Percentiles rank a stretch among this genome's conserved stretches.
phyloP scores from a whole-genome alignment of 2,329 filamentous ascomycete species.

The Xylaria polymorpha region DNA sequence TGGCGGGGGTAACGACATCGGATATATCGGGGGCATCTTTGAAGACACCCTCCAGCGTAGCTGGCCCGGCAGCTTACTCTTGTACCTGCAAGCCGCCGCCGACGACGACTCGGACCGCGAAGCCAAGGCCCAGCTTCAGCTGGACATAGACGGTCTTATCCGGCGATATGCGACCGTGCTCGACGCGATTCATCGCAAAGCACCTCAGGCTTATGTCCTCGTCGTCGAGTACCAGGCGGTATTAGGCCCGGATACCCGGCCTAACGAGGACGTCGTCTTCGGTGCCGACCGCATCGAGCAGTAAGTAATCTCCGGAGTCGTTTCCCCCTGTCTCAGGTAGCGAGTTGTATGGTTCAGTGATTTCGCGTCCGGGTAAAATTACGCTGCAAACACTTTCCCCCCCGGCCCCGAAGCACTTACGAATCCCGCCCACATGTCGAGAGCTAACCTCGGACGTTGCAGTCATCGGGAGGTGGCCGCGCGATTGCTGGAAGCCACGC shows the following conservation, averaged over 20 bases:
- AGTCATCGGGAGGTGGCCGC: constrained; percentile 42
- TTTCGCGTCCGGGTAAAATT: background rate
- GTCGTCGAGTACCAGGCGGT: constrained; percentile 55
- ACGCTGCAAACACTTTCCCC: background rate
- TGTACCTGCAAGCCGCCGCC: constrained; percentile 31
- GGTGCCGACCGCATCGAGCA: constrained; percentile 43
- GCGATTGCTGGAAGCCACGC: constrained; percentile 45
- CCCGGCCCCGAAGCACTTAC: background rate
- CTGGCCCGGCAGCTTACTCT: constrained; percentile 35
- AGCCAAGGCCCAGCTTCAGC: constrained; percentile 18
- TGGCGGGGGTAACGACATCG: constrained; percentile 55
- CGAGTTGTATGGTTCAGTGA: background rate
- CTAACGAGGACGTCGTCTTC: constrained; percentile 46
- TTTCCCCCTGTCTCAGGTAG: background rate
- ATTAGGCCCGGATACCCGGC: constrained; percentile 46
- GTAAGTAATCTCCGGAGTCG: background rate
- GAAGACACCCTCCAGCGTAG: constrained; percentile 45
- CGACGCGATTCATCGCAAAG: constrained; percentile 49
- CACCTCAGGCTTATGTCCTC: constrained; percentile 57
- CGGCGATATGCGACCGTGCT: constrained; percentile 45
- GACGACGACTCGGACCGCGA: constrained; percentile 37
- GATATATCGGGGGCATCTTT: constrained; percentile 52
- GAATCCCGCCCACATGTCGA: background rate
- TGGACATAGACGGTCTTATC: constrained; percentile 43
- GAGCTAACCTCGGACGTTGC: constrained; percentile 5